These are phyloP conservation scores for Scutellaria galericulata DNA, from an alignment of 257 asterid genomes.

Conservation along the genomic window DNA sequence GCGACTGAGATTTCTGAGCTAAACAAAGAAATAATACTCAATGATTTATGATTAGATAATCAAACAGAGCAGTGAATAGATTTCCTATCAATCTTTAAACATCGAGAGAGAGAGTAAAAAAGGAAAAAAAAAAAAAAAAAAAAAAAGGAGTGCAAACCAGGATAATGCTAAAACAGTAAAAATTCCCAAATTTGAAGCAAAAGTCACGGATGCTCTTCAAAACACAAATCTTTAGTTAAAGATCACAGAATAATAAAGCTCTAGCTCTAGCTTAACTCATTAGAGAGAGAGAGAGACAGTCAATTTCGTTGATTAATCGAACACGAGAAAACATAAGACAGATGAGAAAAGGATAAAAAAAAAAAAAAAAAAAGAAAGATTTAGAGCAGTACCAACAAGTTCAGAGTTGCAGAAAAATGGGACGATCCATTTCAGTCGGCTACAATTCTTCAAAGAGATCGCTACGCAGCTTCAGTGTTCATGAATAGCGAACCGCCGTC, in stretches of 20 bases:
- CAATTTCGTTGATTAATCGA: not conserved
- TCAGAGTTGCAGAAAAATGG: constrained; percentile 14
- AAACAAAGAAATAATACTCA: not conserved
- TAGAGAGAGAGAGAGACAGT: not conserved
- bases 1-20: not conserved
- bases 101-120: not conserved
- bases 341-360: not conserved
- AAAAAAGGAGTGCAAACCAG: not conserved
- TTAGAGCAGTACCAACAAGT: constrained; percentile 35
- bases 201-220: constrained; percentile 1
- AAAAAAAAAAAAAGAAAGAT: not conserved
- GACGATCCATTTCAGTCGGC: constrained; percentile 29
- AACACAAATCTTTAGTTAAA: constrained; percentile 4
- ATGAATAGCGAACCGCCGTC: constrained; percentile 19
- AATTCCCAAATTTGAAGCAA: constrained; percentile 21
- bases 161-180: constrained; percentile 17
- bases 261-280: not conserved
- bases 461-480: constrained; percentile 1
- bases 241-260: constrained; percentile 22
- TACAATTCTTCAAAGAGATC: not conserved
- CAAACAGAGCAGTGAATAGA: not conserved
- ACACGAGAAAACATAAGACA: not conserved
- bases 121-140: too few species aligned
- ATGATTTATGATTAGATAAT: not conserved
- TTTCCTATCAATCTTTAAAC: constrained; percentile 19